phyloP scores from a whole-genome alignment of 2,329 filamentous ascomycete genomes.

The Arthrinium phaeospermum region DNA sequence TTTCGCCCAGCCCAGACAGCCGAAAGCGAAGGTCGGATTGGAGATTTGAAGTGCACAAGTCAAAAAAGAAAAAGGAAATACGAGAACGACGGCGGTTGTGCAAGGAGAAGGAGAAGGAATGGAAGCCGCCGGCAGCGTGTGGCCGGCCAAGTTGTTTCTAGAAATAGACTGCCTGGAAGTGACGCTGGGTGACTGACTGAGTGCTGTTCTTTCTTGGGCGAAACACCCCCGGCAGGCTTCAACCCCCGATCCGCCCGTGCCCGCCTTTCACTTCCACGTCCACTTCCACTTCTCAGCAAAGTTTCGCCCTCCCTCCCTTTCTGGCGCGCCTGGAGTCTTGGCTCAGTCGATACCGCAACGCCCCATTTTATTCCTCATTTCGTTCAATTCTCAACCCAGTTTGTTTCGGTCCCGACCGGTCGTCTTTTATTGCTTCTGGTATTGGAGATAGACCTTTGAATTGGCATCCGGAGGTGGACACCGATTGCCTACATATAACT shows the following conservation, averaged over 20 bases:
- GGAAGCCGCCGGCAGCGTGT: no score
- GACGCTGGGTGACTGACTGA: not conserved
- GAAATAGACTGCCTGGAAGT: not conserved
- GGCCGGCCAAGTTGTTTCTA: not conserved
- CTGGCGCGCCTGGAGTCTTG: slow-evolving; percentile 15
- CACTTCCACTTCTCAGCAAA: slow-evolving; percentile 19
- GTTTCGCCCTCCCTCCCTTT: slow-evolving; percentile 21
- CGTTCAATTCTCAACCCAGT: slow-evolving; percentile 1
- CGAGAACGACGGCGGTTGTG: not conserved
- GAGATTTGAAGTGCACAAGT: not conserved
- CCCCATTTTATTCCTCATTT: slow-evolving; percentile 18
- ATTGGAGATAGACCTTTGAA: not conserved
- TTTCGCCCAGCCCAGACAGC: not conserved
- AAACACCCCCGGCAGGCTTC: slow-evolving; percentile 18
- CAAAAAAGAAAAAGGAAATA: not conserved
- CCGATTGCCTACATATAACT: no score
- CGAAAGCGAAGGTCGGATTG: not conserved
- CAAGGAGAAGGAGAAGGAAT: not conserved
- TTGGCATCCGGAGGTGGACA: not conserved
- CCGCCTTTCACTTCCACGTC: slow-evolving; percentile 19
- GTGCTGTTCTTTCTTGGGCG: not conserved
- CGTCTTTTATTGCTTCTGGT: not conserved
- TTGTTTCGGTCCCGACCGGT: slow-evolving; percentile 1
- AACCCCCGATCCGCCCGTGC: slow-evolving; percentile 22
- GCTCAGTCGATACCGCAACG: slow-evolving; percentile 16